These are phyloP conservation scores for Rhizoclosmatium sp. DNA, from an alignment of 192 early-diverging fungal genomes.

Conservation along the genomic window DNA sequence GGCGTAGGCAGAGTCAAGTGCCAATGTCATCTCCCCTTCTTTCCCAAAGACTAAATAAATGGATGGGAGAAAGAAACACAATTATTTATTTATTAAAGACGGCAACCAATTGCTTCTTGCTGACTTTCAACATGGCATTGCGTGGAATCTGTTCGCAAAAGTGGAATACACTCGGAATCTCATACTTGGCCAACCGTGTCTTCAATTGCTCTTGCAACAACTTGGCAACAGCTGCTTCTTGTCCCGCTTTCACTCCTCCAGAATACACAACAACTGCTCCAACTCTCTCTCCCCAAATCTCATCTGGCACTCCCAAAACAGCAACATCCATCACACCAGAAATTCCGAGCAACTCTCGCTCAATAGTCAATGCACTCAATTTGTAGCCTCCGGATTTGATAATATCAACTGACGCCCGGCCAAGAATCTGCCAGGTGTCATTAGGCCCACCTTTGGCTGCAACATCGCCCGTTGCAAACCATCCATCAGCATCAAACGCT, in stretches of 20 bases:
- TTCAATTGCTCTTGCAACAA: slow-evolving; percentile 62
- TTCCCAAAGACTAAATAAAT: too few species aligned
- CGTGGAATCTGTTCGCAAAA: slow-evolving; percentile 70
- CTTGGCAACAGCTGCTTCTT: slow-evolving; percentile 36
- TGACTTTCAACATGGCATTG: slow-evolving; percentile 91
- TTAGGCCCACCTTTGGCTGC: slow-evolving; percentile 52
- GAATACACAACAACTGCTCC: slow-evolving; percentile 63
- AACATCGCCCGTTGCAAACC: slow-evolving; percentile 84
- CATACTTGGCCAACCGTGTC: slow-evolving; percentile 75
- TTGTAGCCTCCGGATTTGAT: slow-evolving; percentile 92
- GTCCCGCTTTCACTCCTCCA: not conserved
- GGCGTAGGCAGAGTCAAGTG: too few species aligned
- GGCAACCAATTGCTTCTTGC: slow-evolving; percentile 75
- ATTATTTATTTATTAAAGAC: slow-evolving; percentile 54
- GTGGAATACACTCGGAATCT: slow-evolving; percentile 68
- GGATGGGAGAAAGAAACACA: too few species aligned
- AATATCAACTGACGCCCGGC: slow-evolving; percentile 82
- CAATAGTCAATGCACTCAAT: slow-evolving; percentile 84
- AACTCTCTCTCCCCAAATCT: slow-evolving; percentile 80
- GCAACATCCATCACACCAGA: slow-evolving; percentile 69
- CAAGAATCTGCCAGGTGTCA: slow-evolving; percentile 77
- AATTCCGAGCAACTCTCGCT: slow-evolving; percentile 71
- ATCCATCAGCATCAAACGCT: slow-evolving; percentile 69
- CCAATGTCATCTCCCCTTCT: too few species aligned
- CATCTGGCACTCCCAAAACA: slow-evolving; percentile 75